Base-by-base conservation (phyloP, 768 basidiomycete species). In the Serendipita sp. region DNA sequence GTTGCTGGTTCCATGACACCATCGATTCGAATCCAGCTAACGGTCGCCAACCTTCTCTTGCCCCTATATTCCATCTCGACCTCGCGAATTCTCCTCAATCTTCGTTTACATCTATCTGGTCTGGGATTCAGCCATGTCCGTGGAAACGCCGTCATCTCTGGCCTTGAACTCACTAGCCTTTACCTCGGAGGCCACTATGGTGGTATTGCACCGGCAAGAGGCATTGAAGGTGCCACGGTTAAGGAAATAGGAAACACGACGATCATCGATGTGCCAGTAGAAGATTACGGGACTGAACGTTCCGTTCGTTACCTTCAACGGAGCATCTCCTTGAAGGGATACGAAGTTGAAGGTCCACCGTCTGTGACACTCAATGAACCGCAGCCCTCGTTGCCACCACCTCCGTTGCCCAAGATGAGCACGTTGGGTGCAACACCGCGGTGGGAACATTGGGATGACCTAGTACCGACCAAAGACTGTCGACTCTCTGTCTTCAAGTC, bases 181-280 rank as follows among this genome's bases (percentile, higher is more conserved):
- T 60, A 60, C 35, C 56, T 60, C 2, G 56, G 56, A 8, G 56
- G 56, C 24, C 11, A 60, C 35, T n/a, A 32, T 35, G 56, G 56
- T 10, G 56, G 56, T n/a, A 60, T 60, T n/a, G 56, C 56, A 24
- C 56, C 56, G 8, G 56, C 56, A 11, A 11, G 56, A 32, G 64
- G n/a, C 24, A 48, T 53, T 16, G 28, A 10, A 53, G 47, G 64
- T 16, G 63, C 63, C 63, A 38, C 37, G 30, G 64, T 56, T 4
- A 48, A 13, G 24, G 64, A 51, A 38, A 41, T 32, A 8, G 64
- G 64, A 11, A 65, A 65, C 28, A 60, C 56, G 56, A 60, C 56
- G 56, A 60, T 60, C 5, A 32, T 60, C 34, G 28, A 60, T n/a
- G 56, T 60, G 3, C 56, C 56, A 4, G 35, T 60, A 10, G 56